phyloP scores from a whole-genome alignment of 768 basidiomycete species.

The Cubamyces lactineus region DNA sequence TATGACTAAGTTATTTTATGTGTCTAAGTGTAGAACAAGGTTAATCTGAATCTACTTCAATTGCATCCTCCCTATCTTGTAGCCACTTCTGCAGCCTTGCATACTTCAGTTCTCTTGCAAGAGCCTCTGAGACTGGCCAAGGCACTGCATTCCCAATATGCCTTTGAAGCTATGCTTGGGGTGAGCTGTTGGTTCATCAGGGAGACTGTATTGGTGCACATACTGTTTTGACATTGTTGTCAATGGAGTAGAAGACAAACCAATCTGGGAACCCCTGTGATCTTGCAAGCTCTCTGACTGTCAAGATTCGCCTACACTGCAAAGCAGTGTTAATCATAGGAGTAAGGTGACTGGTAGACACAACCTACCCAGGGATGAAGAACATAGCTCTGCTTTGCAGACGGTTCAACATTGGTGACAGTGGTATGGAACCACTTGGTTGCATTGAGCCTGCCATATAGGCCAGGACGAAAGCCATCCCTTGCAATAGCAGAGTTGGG shows the following conservation, averaged over 20 bases:
- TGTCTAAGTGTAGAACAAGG: too few relatives aligned
- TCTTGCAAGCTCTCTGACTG: constrained; percentile 76
- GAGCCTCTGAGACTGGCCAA: constrained; percentile 61
- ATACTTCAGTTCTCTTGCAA: constrained; percentile 63
- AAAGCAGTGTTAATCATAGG: neutral
- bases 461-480: constrained; percentile 49
- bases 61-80: constrained; percentile 40
- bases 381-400: constrained; percentile 76
- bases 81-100: constrained; percentile 58
- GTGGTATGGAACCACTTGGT: constrained; percentile 68
- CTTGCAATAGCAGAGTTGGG: constrained; percentile 61
- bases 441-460: constrained; percentile 64
- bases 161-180: constrained; percentile 62
- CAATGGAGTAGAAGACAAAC: constrained; percentile 61
- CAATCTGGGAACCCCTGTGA: constrained; percentile 83
- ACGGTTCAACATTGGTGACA: constrained; percentile 78
- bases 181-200: neutral
- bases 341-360: neutral
- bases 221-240: constrained; percentile 62
- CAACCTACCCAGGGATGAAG: constrained; percentile 56
- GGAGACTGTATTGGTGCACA: constrained; percentile 29
- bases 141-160: constrained; percentile 86
- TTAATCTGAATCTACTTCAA: constrained; percentile 35
- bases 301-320: constrained; percentile 71
- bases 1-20: neutral